Evolutionary conservation across 768 basidiomycete species (phyloP).

Genomic region (Pulveroboletus ravenelii): DNA sequence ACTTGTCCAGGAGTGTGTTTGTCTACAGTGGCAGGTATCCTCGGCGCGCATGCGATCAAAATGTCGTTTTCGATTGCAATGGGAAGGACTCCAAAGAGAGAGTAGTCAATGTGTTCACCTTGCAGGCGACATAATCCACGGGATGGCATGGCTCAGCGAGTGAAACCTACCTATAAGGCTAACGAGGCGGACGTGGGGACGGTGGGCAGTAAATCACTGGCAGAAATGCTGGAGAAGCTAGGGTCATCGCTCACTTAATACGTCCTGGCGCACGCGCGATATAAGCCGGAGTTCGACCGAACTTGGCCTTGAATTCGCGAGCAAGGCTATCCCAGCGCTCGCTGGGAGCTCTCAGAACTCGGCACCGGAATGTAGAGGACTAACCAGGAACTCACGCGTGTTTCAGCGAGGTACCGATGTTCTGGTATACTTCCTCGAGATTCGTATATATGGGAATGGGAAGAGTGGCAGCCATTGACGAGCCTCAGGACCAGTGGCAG

Average conservation of each 20-base stretch:
- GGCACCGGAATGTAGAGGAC: not conserved
- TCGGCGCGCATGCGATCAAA: constrained; percentile 68
- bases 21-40: constrained; percentile 9
- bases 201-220: not conserved
- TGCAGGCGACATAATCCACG: constrained; percentile 14
- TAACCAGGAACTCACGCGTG: constrained; percentile 37
- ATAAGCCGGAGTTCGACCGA: constrained; percentile 61
- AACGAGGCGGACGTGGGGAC: not conserved
- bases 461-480: constrained; percentile 48
- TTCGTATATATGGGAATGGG: constrained; percentile 59
- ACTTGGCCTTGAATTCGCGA: constrained; percentile 56
- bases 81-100: constrained; percentile 78
- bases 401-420: constrained; percentile 47
- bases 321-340: constrained; percentile 59
- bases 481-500: too few relatives aligned
- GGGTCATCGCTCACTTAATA: constrained; percentile 53
- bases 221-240: not conserved
- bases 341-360: constrained; percentile 17
- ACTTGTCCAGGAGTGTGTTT: constrained; percentile 48
- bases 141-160: not conserved
- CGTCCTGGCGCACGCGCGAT: constrained; percentile 77
- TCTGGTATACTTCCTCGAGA: constrained; percentile 52
- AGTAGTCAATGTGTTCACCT: constrained; percentile 85
- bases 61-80: constrained; percentile 84
- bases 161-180: constrained; percentile 33